Base-by-base conservation (phyloP, 2,329 filamentous ascomycete genomes). In the Endothia cerciana region DNA sequence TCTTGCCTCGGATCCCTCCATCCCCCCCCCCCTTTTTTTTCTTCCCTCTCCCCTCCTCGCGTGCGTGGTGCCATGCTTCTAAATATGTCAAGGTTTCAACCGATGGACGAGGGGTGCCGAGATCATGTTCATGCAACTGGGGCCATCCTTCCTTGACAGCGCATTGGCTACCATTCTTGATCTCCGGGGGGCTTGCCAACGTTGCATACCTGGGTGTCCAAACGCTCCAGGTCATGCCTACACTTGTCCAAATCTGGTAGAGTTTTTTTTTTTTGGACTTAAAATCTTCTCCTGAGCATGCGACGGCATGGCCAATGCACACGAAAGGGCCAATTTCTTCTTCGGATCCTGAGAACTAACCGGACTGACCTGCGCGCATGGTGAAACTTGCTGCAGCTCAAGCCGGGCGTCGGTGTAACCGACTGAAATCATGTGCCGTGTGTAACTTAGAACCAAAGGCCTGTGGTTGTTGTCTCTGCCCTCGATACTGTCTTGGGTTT, bases 51-150 rank as follows among this genome's bases (percentile, higher is more conserved):
- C 19, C 30, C 30, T 38, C 30, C 30, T 25, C 2, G 38, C 30
- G 41, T 19, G 55, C 47, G 49, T 62, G 63, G 62, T 61, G 53
- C 45, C 63, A 66, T 55, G 61, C 60, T 66, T 63, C 49, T 66
- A 57, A 65, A 65, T 59, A 64, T 66, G 64, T 61, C 56, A 66
- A 68, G 55, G 57, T 64, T 66, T 60, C 40, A 45, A 60, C 60
- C 55, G 60, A 62, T 58, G 40, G 45, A n/a, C 59, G 43, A 67
- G 59, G 53, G 53, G 55, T 62, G 58, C 65, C 65, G 65, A 65
- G 59, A 68, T 68, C 60, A 64, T 60, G 30, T 66, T 68, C 51
- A 68, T 67, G 64, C 61, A 55, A 58, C 61, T 22, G 40, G 53
- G 61, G 47, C 55, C 19, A 61, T 62, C 64, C 62, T 61, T 63